Conservation (phyloP, 2,329 filamentous ascomycete species). For the Achaetomium macrosporum region DNA sequence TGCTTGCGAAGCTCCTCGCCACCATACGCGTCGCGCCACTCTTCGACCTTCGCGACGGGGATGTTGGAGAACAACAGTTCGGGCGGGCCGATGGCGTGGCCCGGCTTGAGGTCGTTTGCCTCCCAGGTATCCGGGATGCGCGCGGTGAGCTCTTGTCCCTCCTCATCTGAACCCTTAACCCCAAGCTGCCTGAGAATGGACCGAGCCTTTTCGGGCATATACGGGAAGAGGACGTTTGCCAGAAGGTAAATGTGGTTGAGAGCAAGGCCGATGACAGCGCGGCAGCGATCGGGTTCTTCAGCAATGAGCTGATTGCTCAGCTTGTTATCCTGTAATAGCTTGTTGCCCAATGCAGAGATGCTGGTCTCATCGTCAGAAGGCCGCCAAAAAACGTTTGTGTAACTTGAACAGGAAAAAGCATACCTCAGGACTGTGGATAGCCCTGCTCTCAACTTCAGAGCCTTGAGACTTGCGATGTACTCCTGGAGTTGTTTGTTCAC, state of each 20-base stretch:
- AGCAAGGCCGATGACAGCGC: slow-evolving; percentile 65
- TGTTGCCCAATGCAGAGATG: slow-evolving; percentile 52
- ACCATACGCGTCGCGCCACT: slow-evolving; percentile 75
- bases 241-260: slow-evolving; percentile 80
- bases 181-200: slow-evolving; percentile 75
- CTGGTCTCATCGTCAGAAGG: slow-evolving; percentile 7
- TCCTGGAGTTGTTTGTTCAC: slow-evolving; percentile 60
- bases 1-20: slow-evolving; percentile 61
- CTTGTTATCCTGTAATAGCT: slow-evolving; percentile 40
- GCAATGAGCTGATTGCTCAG: slow-evolving; percentile 43
- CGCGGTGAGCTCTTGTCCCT: slow-evolving; percentile 44
- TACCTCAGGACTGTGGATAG: slow-evolving; percentile 53
- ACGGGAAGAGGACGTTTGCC: slow-evolving; percentile 72
- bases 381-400: neutral
- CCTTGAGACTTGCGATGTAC: slow-evolving; percentile 64
- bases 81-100: slow-evolving; percentile 76
- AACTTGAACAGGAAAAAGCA: slow-evolving; percentile 32
- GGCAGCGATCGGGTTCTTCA: slow-evolving; percentile 49
- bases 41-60: slow-evolving; percentile 71
- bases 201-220: slow-evolving; percentile 73
- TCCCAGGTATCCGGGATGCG: slow-evolving; percentile 63
- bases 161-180: slow-evolving; percentile 26
- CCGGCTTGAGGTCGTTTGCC: slow-evolving; percentile 56
- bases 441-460: slow-evolving; percentile 63
- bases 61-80: slow-evolving; percentile 78